Base-by-base conservation (phyloP, 495 filamentous ascomycete species). In the Halenospora varia region DNA sequence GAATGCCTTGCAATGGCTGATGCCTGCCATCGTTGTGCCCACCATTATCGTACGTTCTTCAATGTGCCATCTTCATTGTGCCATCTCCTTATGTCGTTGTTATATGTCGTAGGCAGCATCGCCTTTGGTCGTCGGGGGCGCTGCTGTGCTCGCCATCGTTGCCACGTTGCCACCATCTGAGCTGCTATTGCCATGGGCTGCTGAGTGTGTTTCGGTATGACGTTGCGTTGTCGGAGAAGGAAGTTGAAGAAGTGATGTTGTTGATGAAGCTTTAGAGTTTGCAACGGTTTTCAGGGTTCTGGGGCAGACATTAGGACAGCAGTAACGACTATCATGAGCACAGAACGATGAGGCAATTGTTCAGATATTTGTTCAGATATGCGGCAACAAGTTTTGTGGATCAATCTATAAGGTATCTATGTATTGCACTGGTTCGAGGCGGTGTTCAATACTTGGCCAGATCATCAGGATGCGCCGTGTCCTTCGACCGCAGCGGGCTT, bases 21-120 rank as follows among this genome's bases (percentile, higher is more conserved):
- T 62, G 17, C 17, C 56, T 25, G 50, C 57, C 61, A 63, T 63
- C 55, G 53, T 58, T 41, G 55, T 62, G 59, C 55, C 54, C 18
- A 20, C 45, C 49, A 49, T 62, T 62, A 47, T 62, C n/a, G n/a
- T n/a, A n/a, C n/a, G n/a, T 35, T 57, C 55, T 50, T 51, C 20
- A 45, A 10, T 50, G 55, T 57, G 55, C 46, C 55, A 57, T 42
- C 47, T 41, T 51, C 55, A 51, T 42, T 57, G 48, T 57, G 48
- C 26, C 47, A 57, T 51, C 55, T 41, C 24, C 50, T 42, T 57
- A 25, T 25, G 47, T 47, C 55, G 24, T 57, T 26, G 24, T 57
- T 46, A 55, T 46, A 55, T 55, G 20, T 55, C 52, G 35, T 46
- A 20, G 52, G 52, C 20, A 55, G 39, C 46, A 46, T 55, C 40